A percentile compares a stretch with the other conserved stretches of the same genome.
phyloP scores from a whole-genome alignment of 495 filamentous ascomycete species.

The Aspergillus olivimuriae region DNA sequence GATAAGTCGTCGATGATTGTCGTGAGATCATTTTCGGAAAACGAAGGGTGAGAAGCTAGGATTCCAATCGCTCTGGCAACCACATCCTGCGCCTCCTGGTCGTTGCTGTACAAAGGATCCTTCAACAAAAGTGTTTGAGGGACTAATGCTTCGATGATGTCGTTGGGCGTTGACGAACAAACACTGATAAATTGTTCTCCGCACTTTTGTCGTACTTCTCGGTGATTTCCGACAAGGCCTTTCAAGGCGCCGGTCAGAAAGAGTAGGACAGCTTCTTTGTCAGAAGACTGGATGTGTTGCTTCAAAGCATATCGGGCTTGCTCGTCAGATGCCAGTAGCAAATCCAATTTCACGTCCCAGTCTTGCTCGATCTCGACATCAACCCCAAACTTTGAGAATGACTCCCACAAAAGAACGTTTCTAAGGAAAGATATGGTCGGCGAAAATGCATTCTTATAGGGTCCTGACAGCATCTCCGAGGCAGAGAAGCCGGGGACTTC shows the following conservation, averaged over 20 bases:
- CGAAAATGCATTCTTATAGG: conserved; percentile 40
- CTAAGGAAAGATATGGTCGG: conserved; percentile 65
- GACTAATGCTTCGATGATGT: conserved; percentile 44
- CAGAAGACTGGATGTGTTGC: conserved; percentile 35
- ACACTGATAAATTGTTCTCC: conserved; percentile 60
- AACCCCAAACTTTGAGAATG: conserved; percentile 47
- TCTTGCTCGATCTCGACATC: conserved; percentile 62
- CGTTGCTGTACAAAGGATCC: conserved; percentile 60
- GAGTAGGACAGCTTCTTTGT: conserved; percentile 23
- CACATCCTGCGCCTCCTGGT: conserved; percentile 52
- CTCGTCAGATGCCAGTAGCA: conserved; percentile 58
- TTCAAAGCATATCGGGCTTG: conserved; percentile 52
- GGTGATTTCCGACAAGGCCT: conserved; percentile 47
- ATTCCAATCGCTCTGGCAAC: conserved; percentile 73
- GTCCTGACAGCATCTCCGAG: conserved; percentile 24
- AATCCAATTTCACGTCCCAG: conserved; percentile 78
- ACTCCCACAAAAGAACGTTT: conserved; percentile 66
- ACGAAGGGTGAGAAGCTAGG: conserved; percentile 58
- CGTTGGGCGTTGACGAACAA: conserved; percentile 53
- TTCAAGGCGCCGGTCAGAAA: conserved; percentile 51
- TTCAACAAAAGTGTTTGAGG: conserved; percentile 43
- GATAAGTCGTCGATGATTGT: conserved; percentile 37
- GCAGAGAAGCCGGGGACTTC: conserved; percentile 16
- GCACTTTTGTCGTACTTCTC: conserved; percentile 45
- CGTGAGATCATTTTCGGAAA: conserved; percentile 25